phyloP scores from a whole-genome alignment of 1,139 yeast species.

The Kurtzmaniella quercitrusa region DNA sequence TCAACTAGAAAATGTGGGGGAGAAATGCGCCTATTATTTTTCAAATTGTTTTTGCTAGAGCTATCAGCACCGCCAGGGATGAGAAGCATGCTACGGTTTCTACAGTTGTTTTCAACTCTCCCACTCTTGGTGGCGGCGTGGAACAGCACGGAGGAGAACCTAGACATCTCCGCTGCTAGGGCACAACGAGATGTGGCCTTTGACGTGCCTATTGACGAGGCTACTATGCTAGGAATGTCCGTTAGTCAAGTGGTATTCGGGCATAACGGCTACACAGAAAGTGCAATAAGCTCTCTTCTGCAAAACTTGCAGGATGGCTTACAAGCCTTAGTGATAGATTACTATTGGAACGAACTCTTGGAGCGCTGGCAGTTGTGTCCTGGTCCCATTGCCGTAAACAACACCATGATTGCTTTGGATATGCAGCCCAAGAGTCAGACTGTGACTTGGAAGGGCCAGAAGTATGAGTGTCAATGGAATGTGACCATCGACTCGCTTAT shows the following conservation, averaged over 20 bases:
- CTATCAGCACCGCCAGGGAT: background rate
- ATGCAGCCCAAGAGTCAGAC: slow-evolving; percentile 3
- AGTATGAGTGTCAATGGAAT: slow-evolving; percentile 38
- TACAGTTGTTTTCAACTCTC: background rate
- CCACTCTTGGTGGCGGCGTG: background rate
- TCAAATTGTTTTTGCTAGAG: background rate
- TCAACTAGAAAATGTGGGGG: background rate
- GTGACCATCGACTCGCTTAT: slow-evolving; percentile 41
- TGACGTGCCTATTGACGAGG: slow-evolving; percentile 54
- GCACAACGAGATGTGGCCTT: slow-evolving; percentile 67
- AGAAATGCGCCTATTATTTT: background rate
- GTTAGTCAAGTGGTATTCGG: slow-evolving; percentile 49
- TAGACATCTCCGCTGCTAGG: slow-evolving; percentile 34
- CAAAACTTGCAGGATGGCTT: slow-evolving; percentile 48
- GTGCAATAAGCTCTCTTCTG: slow-evolving; percentile 33
- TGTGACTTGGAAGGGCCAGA: slow-evolving; percentile 25
- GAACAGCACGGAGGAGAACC: background rate
- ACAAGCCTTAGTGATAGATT: slow-evolving; percentile 51
- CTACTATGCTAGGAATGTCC: slow-evolving; percentile 55
- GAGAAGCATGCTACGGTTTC: background rate
- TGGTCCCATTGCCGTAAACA: slow-evolving; percentile 32
- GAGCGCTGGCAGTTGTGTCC: slow-evolving; percentile 72
- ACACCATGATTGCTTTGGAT: slow-evolving; percentile 13
- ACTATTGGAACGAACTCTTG: slow-evolving; percentile 58
- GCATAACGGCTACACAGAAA: slow-evolving; percentile 43